Conservation (phyloP, 768 basidiomycete genomes). For the Lactifluus piperatus region DNA sequence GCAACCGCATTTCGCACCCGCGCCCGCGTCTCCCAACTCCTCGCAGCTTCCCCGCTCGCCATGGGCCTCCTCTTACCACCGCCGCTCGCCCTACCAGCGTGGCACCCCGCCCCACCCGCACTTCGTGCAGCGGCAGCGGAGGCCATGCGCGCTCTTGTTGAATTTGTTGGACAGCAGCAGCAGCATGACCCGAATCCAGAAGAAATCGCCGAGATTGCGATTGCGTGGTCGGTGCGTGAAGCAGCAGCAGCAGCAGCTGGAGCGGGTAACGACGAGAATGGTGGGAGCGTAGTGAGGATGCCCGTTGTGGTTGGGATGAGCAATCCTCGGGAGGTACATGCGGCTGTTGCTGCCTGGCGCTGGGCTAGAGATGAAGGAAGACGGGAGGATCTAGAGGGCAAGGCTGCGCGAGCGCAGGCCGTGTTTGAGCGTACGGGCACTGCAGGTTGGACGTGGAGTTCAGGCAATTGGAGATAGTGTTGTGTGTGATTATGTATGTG, state of each 20-base stretch:
- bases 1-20: slow-evolving; percentile 47
- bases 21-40: slow-evolving; percentile 56
- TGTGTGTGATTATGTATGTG: background rate
- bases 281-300: slow-evolving; percentile 25
- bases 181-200: too few species aligned
- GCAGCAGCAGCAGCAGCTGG: too few species aligned
- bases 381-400: slow-evolving; percentile 31
- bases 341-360: slow-evolving; percentile 59
- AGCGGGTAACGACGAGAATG: background rate
- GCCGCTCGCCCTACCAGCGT: slow-evolving; percentile 39
- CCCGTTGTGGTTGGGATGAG: slow-evolving; percentile 72
- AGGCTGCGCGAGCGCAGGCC: slow-evolving; percentile 36
- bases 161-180: too few species aligned
- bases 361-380: slow-evolving; percentile 38
- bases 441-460: slow-evolving; percentile 38
- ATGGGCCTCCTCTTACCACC: slow-evolving; percentile 64
- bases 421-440: slow-evolving; percentile 44
- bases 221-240: slow-evolving; percentile 61
- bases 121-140: slow-evolving; percentile 37
- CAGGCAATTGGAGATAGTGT: slow-evolving; percentile 5
- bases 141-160: slow-evolving; percentile 27
- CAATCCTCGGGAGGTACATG: slow-evolving; percentile 64
- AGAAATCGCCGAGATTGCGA: slow-evolving; percentile 55
- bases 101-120: slow-evolving; percentile 67
- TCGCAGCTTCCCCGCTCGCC: slow-evolving; percentile 75